Evolutionary conservation across 768 basidiomycete species (phyloP).

Genomic region (Imleria badia): DNA sequence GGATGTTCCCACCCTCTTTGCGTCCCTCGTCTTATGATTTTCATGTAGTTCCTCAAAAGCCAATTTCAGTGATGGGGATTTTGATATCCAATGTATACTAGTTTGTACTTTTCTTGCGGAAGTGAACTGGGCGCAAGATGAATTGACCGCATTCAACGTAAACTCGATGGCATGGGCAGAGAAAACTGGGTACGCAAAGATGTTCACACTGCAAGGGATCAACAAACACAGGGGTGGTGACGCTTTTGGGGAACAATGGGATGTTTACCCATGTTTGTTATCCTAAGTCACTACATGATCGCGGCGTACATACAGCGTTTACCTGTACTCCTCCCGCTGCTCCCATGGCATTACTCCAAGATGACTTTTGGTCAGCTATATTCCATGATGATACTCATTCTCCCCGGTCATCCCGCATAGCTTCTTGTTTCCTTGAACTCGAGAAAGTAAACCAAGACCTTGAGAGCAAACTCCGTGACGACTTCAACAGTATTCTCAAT

Average conservation of each 20-base stretch:
- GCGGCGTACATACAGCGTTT: too few species aligned
- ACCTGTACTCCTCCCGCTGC: not conserved
- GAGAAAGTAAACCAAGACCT: not conserved
- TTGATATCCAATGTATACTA: not conserved
- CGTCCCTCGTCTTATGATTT: not conserved
- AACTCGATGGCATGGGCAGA: too few species aligned
- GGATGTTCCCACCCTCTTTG: not conserved
- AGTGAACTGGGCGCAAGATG: not conserved
- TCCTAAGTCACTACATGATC: not conserved
- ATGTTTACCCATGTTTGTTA: not conserved
- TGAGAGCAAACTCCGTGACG: not conserved
- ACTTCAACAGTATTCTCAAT: not conserved
- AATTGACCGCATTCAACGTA: too few species aligned
- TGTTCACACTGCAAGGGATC: too few species aligned
- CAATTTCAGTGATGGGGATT: slow-evolving; percentile 13
- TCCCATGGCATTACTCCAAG: not conserved
- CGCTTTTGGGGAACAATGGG: not conserved
- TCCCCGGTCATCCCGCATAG: not conserved
- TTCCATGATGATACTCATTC: not conserved
- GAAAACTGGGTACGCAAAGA: too few species aligned
- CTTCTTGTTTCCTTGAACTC: not conserved
- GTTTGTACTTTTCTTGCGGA: not conserved
- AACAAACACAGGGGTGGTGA: not conserved
- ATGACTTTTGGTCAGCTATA: not conserved
- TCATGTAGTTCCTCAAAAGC: slow-evolving; percentile 14